phyloP scores from a whole-genome alignment of 768 basidiomycete genomes.

The Infundibulicybe gibba region DNA sequence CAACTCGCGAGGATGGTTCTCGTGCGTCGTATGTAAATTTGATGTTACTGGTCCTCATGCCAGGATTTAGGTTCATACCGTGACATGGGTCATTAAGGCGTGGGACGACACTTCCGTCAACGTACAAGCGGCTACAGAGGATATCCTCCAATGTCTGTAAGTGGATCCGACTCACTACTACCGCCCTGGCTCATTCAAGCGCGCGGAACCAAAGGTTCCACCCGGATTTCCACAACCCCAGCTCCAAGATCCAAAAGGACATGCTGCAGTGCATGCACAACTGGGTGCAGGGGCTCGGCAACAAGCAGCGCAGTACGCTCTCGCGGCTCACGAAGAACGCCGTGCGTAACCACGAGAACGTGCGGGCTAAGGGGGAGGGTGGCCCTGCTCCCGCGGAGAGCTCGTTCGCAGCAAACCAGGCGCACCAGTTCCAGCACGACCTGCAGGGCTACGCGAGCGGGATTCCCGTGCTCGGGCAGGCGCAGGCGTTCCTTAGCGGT shows the following conservation, averaged over 20 bases:
- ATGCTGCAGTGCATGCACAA: slow-evolving; percentile 68
- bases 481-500: slow-evolving; percentile 33
- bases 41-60: neutral
- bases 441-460: slow-evolving; percentile 41
- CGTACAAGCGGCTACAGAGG: slow-evolving; percentile 53
- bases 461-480: slow-evolving; percentile 46
- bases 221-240: slow-evolving; percentile 70
- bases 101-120: slow-evolving; percentile 75
- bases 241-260: slow-evolving; percentile 66
- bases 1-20: slow-evolving; percentile 67
- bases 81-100: slow-evolving; percentile 66
- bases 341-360: slow-evolving; percentile 71
- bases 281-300: slow-evolving; percentile 56
- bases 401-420: slow-evolving; percentile 44
- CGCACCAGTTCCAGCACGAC: slow-evolving; percentile 43
- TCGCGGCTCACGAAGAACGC: slow-evolving; percentile 58
- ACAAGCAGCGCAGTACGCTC: slow-evolving; percentile 44
- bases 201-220: slow-evolving; percentile 57
- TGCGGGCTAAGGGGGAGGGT: slow-evolving; percentile 53
- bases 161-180: slow-evolving; percentile 15
- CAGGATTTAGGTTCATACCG: slow-evolving; percentile 50
- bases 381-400: slow-evolving; percentile 43
- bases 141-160: slow-evolving; percentile 64
- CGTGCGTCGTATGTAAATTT: slow-evolving; percentile 24
- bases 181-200: neutral